Evolutionary conservation across 495 filamentous ascomycete genomes (phyloP).

Genomic region (Tirmania nivea): DNA sequence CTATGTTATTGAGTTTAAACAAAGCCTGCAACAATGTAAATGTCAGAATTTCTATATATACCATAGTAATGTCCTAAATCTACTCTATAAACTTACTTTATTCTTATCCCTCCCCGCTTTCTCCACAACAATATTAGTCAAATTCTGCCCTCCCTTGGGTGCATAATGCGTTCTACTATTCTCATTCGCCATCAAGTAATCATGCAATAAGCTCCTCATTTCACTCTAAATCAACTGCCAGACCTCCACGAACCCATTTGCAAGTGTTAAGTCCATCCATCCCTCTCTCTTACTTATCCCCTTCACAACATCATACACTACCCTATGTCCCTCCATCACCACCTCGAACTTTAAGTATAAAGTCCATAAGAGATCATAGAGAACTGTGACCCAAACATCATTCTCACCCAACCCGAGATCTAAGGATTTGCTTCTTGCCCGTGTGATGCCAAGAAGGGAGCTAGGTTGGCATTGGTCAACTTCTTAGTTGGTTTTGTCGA

Average conservation of each 20-base stretch:
- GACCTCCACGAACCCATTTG: slow-evolving; percentile 19
- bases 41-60: neutral
- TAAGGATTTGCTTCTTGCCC: slow-evolving; percentile 25
- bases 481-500: slow-evolving; percentile 85
- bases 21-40: slow-evolving; percentile 31
- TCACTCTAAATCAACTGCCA: slow-evolving; percentile 83
- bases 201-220: slow-evolving; percentile 83
- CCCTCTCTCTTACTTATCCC: slow-evolving; percentile 60
- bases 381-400: slow-evolving; percentile 54
- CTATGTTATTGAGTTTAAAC: slow-evolving; percentile 79
- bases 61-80: too few species aligned
- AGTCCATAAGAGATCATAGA: slow-evolving; percentile 76
- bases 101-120: slow-evolving; percentile 41
- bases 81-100: slow-evolving; percentile 27
- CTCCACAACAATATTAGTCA: slow-evolving; percentile 35
- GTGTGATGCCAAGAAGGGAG: slow-evolving; percentile 26
- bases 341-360: slow-evolving; percentile 92
- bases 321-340: slow-evolving; percentile 85
- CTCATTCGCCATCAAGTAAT: slow-evolving; percentile 88
- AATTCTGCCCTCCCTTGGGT: slow-evolving; percentile 26
- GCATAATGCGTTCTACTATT: slow-evolving; percentile 31
- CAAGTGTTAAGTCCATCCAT: slow-evolving; percentile 18
- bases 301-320: slow-evolving; percentile 72
- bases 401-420: slow-evolving; percentile 44
- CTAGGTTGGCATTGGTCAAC: slow-evolving; percentile 77